Evolutionary conservation across 768 basidiomycete species (phyloP).

Genomic region (Mycena amicta): DNA sequence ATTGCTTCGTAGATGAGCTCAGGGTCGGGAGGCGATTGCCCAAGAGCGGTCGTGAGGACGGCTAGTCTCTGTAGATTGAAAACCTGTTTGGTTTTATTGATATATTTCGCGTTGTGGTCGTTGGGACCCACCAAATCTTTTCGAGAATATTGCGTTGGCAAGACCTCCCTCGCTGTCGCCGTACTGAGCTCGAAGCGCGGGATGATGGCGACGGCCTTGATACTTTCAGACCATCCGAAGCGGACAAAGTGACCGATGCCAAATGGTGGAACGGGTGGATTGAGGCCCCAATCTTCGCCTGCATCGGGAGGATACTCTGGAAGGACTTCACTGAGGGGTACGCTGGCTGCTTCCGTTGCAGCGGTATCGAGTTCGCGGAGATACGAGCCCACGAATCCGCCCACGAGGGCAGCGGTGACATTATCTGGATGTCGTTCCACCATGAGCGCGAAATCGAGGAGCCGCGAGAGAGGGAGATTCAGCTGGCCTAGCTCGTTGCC

Average conservation of each 20-base stretch:
- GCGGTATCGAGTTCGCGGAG: constrained; percentile 83
- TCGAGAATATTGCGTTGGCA: constrained; percentile 83
- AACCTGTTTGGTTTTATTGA: constrained; percentile 54
- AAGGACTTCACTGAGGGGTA: constrained; percentile 93
- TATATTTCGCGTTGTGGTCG: neutral
- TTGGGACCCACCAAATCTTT: constrained; percentile 78
- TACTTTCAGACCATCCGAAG: constrained; percentile 81
- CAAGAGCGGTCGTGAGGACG: constrained; percentile 92
- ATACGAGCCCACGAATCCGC: constrained; percentile 97
- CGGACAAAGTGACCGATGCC: constrained; percentile 95
- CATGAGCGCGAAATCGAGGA: constrained; percentile 97
- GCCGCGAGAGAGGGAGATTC: constrained; percentile 63
- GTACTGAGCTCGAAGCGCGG: constrained; percentile 96
- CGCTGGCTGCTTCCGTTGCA: constrained; percentile 82
- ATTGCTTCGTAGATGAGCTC: constrained; percentile 99
- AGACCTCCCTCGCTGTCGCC: constrained; percentile 86
- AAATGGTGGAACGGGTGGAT: constrained; percentile 83
- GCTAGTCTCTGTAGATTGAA: constrained; percentile 97
- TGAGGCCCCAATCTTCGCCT: constrained; percentile 85
- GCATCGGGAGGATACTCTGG: constrained; percentile 96
- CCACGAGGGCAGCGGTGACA: constrained; percentile 94
- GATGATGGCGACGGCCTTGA: constrained; percentile 93
- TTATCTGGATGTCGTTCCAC: constrained; percentile 99
- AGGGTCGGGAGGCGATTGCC: constrained; percentile 87
- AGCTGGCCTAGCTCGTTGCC: constrained; percentile 83